Conservation (phyloP, 805 yeast species). For the Yarrowia sp. region DNA sequence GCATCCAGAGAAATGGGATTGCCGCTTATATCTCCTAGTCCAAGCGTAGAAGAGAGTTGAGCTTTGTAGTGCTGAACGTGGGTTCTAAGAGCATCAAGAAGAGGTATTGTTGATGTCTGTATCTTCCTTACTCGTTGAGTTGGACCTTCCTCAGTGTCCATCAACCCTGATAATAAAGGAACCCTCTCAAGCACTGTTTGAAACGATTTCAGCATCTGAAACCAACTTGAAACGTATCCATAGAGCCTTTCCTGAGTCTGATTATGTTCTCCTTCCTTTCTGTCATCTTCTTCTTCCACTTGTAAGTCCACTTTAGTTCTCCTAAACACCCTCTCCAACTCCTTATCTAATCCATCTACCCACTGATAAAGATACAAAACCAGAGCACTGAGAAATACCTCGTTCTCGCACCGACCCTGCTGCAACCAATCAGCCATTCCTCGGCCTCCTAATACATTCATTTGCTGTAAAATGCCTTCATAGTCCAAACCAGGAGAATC, state of each 20-base stretch:
- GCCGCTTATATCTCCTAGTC: slow-evolving; percentile 15
- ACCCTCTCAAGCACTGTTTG: not conserved
- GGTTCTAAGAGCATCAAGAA: not conserved
- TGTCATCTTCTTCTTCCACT: not conserved
- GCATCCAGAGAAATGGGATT: slow-evolving; percentile 20
- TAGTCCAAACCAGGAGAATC: slow-evolving; percentile 6
- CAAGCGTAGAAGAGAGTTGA: not conserved
- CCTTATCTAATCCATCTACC: not conserved
- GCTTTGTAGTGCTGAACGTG: slow-evolving; percentile 6
- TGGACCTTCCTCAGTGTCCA: too few relatives aligned
- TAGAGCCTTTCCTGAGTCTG: too few relatives aligned
- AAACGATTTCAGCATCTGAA: not conserved
- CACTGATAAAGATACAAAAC: slow-evolving; percentile 6
- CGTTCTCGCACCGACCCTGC: slow-evolving; percentile 14
- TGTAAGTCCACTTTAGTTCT: not conserved
- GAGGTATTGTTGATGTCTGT: not conserved
- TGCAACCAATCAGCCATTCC: slow-evolving; percentile 14
- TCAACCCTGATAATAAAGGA: not conserved
- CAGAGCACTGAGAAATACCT: slow-evolving; percentile 2
- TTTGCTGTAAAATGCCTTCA: not conserved
- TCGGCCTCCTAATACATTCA: slow-evolving; percentile 9
- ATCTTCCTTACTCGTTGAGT: not conserved
- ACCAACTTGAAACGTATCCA: not conserved
- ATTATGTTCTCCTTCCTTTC: not conserved
- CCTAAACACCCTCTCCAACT: not conserved